Evolutionary conservation across 495 filamentous ascomycete genomes (phyloP).

Genomic region (Mytilinidion resinicola): DNA sequence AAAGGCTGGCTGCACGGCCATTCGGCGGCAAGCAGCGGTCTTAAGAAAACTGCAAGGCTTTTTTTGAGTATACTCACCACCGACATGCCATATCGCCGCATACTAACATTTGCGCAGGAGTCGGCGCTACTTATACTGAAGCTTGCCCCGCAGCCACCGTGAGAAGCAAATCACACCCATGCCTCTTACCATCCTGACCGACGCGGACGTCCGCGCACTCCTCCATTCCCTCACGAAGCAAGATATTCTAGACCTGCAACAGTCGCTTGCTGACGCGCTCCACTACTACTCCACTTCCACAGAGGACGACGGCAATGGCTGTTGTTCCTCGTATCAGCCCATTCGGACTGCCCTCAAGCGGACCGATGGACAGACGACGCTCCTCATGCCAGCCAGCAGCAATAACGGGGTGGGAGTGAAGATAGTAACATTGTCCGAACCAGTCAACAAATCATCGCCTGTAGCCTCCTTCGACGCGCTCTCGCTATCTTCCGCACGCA

Average conservation of each 20-base stretch:
- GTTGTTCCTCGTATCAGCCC: slow-evolving; percentile 64
- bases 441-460: neutral
- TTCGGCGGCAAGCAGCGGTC: no score
- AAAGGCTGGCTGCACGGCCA: no score
- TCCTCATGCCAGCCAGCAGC: slow-evolving; percentile 84
- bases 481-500: slow-evolving; percentile 20
- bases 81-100: no score
- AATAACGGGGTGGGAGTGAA: slow-evolving; percentile 56
- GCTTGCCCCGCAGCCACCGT: neutral
- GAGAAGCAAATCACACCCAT: slow-evolving; percentile 37
- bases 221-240: slow-evolving; percentile 64
- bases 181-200: slow-evolving; percentile 72
- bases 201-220: slow-evolving; percentile 59
- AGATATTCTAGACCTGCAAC: slow-evolving; percentile 61
- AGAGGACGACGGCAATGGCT: slow-evolving; percentile 41
- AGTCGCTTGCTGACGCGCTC: slow-evolving; percentile 63
- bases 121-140: neutral
- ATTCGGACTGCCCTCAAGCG: slow-evolving; percentile 63
- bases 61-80: no score
- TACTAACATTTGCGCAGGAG: no score
- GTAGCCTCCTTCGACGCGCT: slow-evolving; percentile 21
- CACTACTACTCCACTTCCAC: slow-evolving; percentile 75
- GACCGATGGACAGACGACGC: slow-evolving; percentile 67
- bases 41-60: no score
- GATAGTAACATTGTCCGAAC: slow-evolving; percentile 47